These are phyloP conservation scores for Brassica balearica DNA, from an alignment of 441 rosid species.

Conservation along the genomic window DNA sequence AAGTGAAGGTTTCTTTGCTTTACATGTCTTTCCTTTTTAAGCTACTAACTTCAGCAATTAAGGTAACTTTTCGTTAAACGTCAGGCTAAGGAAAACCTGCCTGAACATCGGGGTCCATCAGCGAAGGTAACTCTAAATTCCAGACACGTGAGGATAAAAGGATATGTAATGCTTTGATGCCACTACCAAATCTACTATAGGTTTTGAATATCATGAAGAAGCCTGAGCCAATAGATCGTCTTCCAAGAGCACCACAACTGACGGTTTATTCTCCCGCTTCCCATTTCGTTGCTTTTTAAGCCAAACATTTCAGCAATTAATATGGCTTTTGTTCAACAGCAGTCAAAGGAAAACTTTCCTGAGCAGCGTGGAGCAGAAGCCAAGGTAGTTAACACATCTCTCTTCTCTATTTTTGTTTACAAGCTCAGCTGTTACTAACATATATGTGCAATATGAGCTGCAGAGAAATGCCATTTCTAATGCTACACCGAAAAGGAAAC, in stretches of 20 bases:
- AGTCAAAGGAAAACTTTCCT: conserved; percentile 38
- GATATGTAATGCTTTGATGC: not conserved
- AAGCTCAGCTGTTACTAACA: conserved; percentile 25
- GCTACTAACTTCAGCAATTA: not conserved
- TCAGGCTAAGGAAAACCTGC: conserved; percentile 7
- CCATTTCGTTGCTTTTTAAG: conserved; percentile 18
- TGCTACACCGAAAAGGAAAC: conserved; percentile 19
- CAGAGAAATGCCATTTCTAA: conserved; percentile 30
- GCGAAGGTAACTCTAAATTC: conserved; percentile 2
- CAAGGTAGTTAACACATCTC: conserved; percentile 36
- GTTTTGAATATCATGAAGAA: not conserved
- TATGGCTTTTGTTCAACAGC: conserved; percentile 24
- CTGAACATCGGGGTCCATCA: not conserved
- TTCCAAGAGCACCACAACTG: not conserved
- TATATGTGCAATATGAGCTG: conserved; percentile 5
- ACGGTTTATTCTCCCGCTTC: conserved; percentile 6
- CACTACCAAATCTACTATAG: not conserved
- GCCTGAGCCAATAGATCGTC: not conserved
- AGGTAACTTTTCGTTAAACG: not conserved
- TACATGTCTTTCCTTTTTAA: not conserved
- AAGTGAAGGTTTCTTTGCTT: conserved; percentile 51
- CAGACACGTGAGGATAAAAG: not conserved
- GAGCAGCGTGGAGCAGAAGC: conserved; percentile 3
- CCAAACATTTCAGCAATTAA: conserved; percentile 25
- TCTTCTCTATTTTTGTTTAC: not conserved